phyloP scores from a whole-genome alignment of 2,329 filamentous ascomycete species.

The Akanthomyces dipterigenus region DNA sequence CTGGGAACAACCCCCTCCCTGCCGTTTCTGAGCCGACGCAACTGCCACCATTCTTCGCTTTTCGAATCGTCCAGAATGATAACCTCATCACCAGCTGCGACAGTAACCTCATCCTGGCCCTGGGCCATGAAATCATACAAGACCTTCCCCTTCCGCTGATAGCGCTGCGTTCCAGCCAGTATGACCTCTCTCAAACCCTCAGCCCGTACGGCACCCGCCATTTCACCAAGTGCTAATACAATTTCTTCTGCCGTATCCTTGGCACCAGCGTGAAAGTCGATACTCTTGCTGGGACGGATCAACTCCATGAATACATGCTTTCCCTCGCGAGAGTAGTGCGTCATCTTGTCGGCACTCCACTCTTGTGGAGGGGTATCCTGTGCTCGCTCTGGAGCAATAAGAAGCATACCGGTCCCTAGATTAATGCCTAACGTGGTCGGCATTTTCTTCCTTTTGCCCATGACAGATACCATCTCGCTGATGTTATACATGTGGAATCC shows the following conservation, averaged over 20 bases:
- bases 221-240: conserved; percentile 76
- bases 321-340: conserved; percentile 95
- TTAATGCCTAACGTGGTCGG: conserved; percentile 96
- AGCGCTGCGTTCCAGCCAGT: conserved; percentile 62
- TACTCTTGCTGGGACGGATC: conserved; percentile 83
- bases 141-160: conserved; percentile 76
- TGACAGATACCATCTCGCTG: conserved; percentile 93
- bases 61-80: conserved; percentile 81
- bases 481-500: conserved; percentile 95
- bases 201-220: conserved; percentile 79
- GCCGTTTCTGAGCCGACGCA: conserved; percentile 80
- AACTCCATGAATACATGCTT: conserved; percentile 97
- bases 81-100: conserved; percentile 84
- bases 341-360: conserved; percentile 91
- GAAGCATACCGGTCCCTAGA: conserved; percentile 76
- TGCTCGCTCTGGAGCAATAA: conserved; percentile 81
- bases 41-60: conserved; percentile 98
- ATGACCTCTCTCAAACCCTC: conserved; percentile 81
- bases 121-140: conserved; percentile 96
- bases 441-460: conserved; percentile 98
- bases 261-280: conserved; percentile 94
- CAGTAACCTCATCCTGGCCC: conserved; percentile 92
- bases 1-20: conserved; percentile 95
- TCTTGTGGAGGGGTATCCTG: conserved; percentile 80
- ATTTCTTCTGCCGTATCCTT: conserved; percentile 97